Base-by-base conservation (phyloP, 2,329 filamentous ascomycete genomes). In the Calonectria pseudoreteaudii region DNA sequence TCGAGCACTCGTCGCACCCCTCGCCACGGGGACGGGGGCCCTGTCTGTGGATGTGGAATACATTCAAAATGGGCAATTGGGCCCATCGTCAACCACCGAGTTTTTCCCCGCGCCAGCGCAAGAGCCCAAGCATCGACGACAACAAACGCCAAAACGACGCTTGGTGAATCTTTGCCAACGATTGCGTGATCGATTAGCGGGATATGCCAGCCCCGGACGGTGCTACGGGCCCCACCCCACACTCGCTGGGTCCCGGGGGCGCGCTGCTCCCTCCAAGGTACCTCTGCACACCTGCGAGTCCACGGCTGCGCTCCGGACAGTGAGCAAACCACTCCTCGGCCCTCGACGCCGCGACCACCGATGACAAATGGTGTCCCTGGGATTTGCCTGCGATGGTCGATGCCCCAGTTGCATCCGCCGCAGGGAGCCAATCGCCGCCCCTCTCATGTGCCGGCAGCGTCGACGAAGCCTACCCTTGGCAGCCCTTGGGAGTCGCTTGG, bases 151-250 rank as follows among this genome's bases (percentile, higher is more conserved):
- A 47, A 75, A 67, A 65, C 72, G 72, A 79, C 75, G 77, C 78
- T 80, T 80, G 79, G 77, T 78, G 78, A 80, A 81, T 81, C 77
- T 75, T 81, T 71, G 76, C 74, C 77, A 74, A 76, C 75, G 77
- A 81, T 81, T 81, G 79, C 79, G 79, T 81, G 79, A 81, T 81
- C 79, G 79, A 80, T 81, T 80, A 80, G 79, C 78, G 79, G 79
- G 77, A 80, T 50, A 73, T 79, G 76, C 75, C 79, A 80, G 78
- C 79, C 78, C 78, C 78, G 76, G 78, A 78, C 78, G 70, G 78
- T 60, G 71, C 68, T 47, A 71, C 78, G 78, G 78, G 78, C 72
- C 78, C 77, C 76, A 79, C 67, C 44, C 71, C 62, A 71, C 67
- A 56, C 26, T 64, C n/a, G 58, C 52, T 66, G 41, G 44, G 26